Base-by-base conservation (phyloP, 257 asterid genomes). In the Misopates orontium region DNA sequence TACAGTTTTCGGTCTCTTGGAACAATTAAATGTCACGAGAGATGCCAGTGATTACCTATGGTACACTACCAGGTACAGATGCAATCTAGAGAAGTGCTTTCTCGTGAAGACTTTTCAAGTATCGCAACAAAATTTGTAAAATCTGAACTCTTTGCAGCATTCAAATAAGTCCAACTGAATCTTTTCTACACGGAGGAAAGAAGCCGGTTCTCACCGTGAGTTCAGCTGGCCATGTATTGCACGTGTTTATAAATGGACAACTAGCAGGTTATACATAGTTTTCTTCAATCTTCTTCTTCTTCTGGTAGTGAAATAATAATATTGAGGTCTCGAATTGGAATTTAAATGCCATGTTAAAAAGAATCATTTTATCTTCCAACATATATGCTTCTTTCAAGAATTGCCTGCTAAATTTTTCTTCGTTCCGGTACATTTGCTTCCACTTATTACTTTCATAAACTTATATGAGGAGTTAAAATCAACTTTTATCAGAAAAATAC, bases 21-120 rank as follows among this genome's bases (percentile, higher is more conserved):
- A 93, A 76, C 99, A 93, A 74, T 65, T 93, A 69, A 86, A 86
- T 73, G 95, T 93, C 77, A 93, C 99, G 14, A 77, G 97, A 83
- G 99, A 93, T 72, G 68, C 75, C 65, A 93, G 87, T 69, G 99
- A 93, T 72, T 93, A 93, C 67, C 88, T 93, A 18, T 93, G 99
- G 99, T 93, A 90, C 78, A 90, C 78, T 64, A 90, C 96, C 67
- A 93, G 97, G 99, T 93, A 79, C 22, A 59, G 18, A 28, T 14
- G 53, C 53, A 42, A 56, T 44, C 36, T 28, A 10, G 9, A 4
- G n/a, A 11, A 4, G 28, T 3, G 31, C 51, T 68, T 28, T 0
- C 6, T 23, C 8, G 41, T 5, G 44, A 36, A 52, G 10, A 20
- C 36, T 18, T 21, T 51, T 28, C 31, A 24, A 19, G 12, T 14